A percentile compares a stretch with the other conserved stretches of the same genome.
Conservation (phyloP, 2,329 filamentous ascomycete genomes). For the Teratosphaeria viscida region DNA sequence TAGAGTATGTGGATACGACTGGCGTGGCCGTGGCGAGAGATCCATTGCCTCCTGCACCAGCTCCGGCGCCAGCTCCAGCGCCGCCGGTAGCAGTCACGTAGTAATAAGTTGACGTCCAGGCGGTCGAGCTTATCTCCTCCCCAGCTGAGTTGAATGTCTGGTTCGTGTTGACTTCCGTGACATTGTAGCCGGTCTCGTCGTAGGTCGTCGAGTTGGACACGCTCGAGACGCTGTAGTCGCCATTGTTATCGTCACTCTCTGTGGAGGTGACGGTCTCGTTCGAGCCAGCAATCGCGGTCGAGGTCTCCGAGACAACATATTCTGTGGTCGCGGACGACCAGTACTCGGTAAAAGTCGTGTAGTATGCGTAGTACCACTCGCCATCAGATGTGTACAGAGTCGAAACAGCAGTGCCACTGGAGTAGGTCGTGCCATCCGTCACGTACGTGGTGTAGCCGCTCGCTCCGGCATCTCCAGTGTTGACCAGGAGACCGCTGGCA, state of each 20-base stretch:
- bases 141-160: slow-evolving; percentile 14
- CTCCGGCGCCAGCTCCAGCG: slow-evolving; percentile 7
- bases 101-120: slow-evolving; percentile 14
- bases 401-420: slow-evolving; percentile 19
- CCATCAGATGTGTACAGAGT: slow-evolving; percentile 16
- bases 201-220: slow-evolving; percentile 10
- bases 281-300: slow-evolving; percentile 10
- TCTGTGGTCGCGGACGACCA: slow-evolving; percentile 22
- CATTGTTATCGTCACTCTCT: slow-evolving; percentile 8
- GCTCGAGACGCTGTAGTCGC: slow-evolving; percentile 9
- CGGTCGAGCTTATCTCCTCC: slow-evolving; percentile 13
- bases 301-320: slow-evolving; percentile 10
- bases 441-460: slow-evolving; percentile 20
- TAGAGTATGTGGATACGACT: slow-evolving; percentile 8
- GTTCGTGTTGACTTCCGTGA: slow-evolving; percentile 14
- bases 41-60: slow-evolving; percentile 5
- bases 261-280: slow-evolving; percentile 7
- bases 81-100: slow-evolving; percentile 14
- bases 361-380: slow-evolving; percentile 22
- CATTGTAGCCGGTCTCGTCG: slow-evolving; percentile 10
- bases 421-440: slow-evolving; percentile 22
- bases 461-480: slow-evolving; percentile 5
- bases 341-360: slow-evolving; percentile 16
- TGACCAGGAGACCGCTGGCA: slow-evolving; percentile 12
- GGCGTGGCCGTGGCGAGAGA: slow-evolving; percentile 6